Conservation (phyloP, 257 asterid genomes). For the Solanum gracilifrons region DNA sequence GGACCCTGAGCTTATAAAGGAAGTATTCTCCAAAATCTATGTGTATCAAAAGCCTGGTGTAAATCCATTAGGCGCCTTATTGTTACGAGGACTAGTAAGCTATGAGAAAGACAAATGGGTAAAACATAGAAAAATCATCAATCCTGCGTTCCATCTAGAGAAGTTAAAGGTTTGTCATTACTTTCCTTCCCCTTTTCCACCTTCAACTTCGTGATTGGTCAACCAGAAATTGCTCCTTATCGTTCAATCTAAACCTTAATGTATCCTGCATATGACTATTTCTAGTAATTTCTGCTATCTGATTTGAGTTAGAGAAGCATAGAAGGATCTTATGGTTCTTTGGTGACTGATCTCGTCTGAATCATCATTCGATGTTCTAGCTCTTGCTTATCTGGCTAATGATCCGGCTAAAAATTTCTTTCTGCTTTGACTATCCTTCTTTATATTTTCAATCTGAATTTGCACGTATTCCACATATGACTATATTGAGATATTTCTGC, state of each 20-base stretch:
- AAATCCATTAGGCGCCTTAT: constrained; percentile 30
- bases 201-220: not conserved
- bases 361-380: not conserved
- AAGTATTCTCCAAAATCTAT: constrained; percentile 19
- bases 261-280: not conserved
- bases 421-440: too few species aligned
- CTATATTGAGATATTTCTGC: too few species aligned
- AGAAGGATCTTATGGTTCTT: not conserved
- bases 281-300: not conserved
- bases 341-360: not conserved
- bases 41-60: constrained; percentile 14
- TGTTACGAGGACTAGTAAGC: constrained; percentile 21
- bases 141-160: not conserved
- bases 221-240: not conserved
- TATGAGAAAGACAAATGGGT: constrained; percentile 42
- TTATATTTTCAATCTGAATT: too few species aligned
- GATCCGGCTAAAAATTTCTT: not conserved
- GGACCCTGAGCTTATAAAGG: constrained; percentile 41
- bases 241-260: not conserved
- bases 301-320: not conserved
- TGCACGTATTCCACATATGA: too few species aligned
- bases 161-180: not conserved
- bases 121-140: constrained; percentile 43
- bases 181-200: not conserved
- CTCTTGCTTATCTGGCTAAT: not conserved